Base-by-base conservation (phyloP, 257 asterid species). In the Fraxinus anomala region DNA sequence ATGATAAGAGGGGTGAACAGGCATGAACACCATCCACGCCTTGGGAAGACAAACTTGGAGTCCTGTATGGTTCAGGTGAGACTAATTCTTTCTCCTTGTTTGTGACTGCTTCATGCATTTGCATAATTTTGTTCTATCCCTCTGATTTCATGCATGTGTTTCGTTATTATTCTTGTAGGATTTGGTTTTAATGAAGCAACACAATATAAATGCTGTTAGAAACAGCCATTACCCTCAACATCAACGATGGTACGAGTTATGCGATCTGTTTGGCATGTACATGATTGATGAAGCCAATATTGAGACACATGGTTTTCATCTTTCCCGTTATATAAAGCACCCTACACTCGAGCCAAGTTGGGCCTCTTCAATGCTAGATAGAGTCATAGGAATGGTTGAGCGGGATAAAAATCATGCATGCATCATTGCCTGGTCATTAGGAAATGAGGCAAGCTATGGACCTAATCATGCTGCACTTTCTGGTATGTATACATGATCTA, bases 251-350 rank as follows among this genome's bases (percentile, higher is more conserved):
- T 96, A 96, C 26, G 98, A 93, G 91, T 86, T 96, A 72, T 96
- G 99, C 70, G 98, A 96, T 88, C 90, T 93, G 73, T 96, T 96
- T 86, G 99, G 99, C 86, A 85, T 96, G 96, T 96, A 96, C 94
- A 91, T 96, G 97, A 92, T 96, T 17, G 98, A 96, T 72, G 99
- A 96, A 88, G 99, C 99, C 86, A 96, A 96, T 83, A 96, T 93
- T 31, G 99, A 96, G 88, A 96, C 98, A 28, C 99, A 96, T 51
- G 99, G 98, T 73, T 96, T 93, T 86, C 92, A 88, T 82, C 94
- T 88, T 79, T 88, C 86, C 76, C 83, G 88, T 76, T 80, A 85
- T 76, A 72, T 89, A 66, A 92, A 86, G 87, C 97, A 93, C 87
- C 99, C 98, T 74, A 86, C 98, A 34, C 84, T 72, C 54, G 97